These are phyloP conservation scores for Steccherinum ochraceum DNA, from an alignment of 768 basidiomycete genomes.

Conservation along the genomic window DNA sequence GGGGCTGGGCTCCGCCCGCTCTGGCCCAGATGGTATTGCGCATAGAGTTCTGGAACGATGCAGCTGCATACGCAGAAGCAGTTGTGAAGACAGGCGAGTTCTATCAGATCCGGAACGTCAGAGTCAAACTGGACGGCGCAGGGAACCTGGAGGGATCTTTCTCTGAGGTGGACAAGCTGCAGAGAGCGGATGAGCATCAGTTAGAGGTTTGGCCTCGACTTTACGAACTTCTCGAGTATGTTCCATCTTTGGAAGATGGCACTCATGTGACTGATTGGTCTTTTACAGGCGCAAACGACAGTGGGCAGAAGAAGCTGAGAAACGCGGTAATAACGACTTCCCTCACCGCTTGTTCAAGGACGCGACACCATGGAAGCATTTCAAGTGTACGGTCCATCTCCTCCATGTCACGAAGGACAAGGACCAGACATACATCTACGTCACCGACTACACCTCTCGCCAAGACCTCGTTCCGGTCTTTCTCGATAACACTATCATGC, in stretches of 20 bases:
- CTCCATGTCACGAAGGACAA: slow-evolving; percentile 33
- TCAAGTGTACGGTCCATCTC: slow-evolving; percentile 53
- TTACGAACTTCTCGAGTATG: slow-evolving; percentile 47
- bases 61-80: slow-evolving; percentile 30
- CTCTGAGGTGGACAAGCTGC: slow-evolving; percentile 37
- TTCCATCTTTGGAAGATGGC: too few relatives aligned
- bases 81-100: slow-evolving; percentile 43
- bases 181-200: slow-evolving; percentile 21
- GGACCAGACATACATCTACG: slow-evolving; percentile 38
- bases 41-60: slow-evolving; percentile 55
- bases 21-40: slow-evolving; percentile 42
- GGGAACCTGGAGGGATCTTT: slow-evolving; percentile 52
- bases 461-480: slow-evolving; percentile 30
- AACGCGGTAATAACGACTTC: slow-evolving; percentile 26
- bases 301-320: slow-evolving; percentile 29
- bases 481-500: slow-evolving; percentile 23
- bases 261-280: too few relatives aligned
- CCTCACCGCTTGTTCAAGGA: slow-evolving; percentile 44
- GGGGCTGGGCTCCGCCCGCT: slow-evolving; percentile 40
- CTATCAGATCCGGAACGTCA: slow-evolving; percentile 48
- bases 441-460: slow-evolving; percentile 62
- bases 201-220: slow-evolving; percentile 31
- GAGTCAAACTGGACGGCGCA: slow-evolving; percentile 31
- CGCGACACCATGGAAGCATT: slow-evolving; percentile 33
- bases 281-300: too few relatives aligned